phyloP scores from a whole-genome alignment of 495 filamentous ascomycete genomes.

The Hypoxylon crocopeplum region DNA sequence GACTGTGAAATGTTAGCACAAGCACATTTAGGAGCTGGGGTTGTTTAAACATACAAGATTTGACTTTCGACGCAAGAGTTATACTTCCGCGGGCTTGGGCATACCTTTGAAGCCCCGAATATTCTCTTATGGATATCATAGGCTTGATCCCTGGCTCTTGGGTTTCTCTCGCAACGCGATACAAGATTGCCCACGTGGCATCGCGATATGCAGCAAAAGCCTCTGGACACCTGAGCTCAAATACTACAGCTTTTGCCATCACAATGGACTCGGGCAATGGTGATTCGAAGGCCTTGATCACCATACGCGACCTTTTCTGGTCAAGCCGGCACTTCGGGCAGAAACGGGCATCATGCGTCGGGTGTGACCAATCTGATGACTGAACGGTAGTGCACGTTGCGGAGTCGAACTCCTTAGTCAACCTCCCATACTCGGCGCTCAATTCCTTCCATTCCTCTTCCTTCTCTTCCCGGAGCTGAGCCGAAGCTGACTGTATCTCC shows the following conservation, averaged over 20 bases:
- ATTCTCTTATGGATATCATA: conserved; percentile 32
- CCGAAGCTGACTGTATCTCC: conserved; percentile 44
- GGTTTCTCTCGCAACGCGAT: conserved; percentile 22
- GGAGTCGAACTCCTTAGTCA: conserved; percentile 45
- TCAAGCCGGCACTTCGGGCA: conserved; percentile 46
- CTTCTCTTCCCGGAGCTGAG: conserved; percentile 39
- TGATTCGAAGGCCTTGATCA: conserved; percentile 52
- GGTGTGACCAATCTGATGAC: neutral
- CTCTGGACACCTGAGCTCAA: conserved; percentile 51
- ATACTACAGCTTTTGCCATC: conserved; percentile 47
- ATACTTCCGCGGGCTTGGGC: conserved; percentile 9
- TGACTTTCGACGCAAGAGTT: conserved; percentile 41
- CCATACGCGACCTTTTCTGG: conserved; percentile 35
- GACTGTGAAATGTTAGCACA: conserved; percentile 20
- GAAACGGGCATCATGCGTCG: conserved; percentile 21
- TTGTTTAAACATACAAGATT: conserved; percentile 40
- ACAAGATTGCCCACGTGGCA: conserved; percentile 48
- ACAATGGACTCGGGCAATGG: conserved; percentile 45
- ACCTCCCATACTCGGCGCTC: conserved; percentile 46
- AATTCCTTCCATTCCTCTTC: conserved; percentile 48
- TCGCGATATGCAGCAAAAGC: conserved; percentile 52
- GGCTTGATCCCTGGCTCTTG: conserved; percentile 17
- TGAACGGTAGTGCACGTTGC: conserved; percentile 36
- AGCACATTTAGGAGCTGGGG: neutral
- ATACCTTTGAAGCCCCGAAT: conserved; percentile 31